phyloP scores from a whole-genome alignment of 139 green algal species.

The Micromonas pusilla region DNA sequence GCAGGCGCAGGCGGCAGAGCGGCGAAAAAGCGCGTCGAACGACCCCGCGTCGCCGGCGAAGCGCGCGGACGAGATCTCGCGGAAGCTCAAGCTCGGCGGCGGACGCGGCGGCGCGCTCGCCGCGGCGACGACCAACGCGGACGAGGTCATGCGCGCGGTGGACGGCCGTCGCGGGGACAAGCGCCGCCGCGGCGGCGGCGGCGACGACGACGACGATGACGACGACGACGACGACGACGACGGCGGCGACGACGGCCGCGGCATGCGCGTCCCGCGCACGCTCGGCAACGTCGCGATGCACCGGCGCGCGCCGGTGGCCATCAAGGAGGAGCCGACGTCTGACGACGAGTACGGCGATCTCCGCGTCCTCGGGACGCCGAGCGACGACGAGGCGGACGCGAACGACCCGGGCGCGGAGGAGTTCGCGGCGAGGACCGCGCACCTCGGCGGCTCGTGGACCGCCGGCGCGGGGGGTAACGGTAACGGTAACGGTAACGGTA shows the following conservation, averaged over 20 bases:
- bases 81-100: too few species aligned
- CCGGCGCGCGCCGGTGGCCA: too few species aligned
- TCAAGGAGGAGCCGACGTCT: too few species aligned
- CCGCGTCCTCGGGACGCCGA: too few species aligned
- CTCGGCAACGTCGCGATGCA: not conserved
- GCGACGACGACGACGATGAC: not conserved
- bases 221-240: not conserved
- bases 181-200: not conserved
- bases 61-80: too few species aligned
- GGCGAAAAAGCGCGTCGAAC: too few species aligned
- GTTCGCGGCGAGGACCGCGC: not conserved
- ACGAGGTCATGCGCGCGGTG: not conserved
- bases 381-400: not conserved
- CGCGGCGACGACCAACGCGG: not conserved
- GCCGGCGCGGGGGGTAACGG: not conserved
- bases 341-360: too few species aligned
- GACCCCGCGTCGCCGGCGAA: too few species aligned
- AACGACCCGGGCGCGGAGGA: not conserved
- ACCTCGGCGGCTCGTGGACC: not conserved
- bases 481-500: not conserved
- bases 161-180: not conserved
- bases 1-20: too few species aligned
- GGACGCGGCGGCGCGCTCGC: not conserved
- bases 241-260: not conserved
- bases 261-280: not conserved